Evolutionary conservation across 1,284 basidiomycete species (phyloP).

Genomic region (Dichomitus squalens): DNA sequence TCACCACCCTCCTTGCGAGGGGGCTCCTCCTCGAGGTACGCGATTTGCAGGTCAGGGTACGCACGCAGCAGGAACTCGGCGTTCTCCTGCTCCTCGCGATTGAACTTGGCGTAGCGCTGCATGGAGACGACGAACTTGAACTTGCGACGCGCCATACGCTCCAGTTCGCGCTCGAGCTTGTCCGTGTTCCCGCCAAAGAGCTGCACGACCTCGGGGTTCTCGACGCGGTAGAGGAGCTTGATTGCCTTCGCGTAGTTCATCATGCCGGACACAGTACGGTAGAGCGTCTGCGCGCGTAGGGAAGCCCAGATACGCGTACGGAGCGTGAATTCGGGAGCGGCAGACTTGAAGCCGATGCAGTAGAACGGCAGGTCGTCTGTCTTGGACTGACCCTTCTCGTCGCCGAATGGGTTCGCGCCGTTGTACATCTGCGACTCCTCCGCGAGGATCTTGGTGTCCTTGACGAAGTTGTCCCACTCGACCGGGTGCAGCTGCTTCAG

Average conservation of each 20-base stretch:
- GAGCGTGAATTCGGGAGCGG: slow-evolving; percentile 96
- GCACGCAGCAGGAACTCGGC: slow-evolving; percentile 97
- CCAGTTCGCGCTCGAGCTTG: slow-evolving; percentile 94
- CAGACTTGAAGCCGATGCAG: slow-evolving; percentile 99
- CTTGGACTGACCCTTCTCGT: slow-evolving; percentile 88
- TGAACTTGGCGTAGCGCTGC: slow-evolving; percentile 99
- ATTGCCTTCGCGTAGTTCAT: slow-evolving; percentile 99
- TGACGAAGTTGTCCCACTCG: slow-evolving; percentile 99
- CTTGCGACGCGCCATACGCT: slow-evolving; percentile 96
- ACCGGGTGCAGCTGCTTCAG: slow-evolving; percentile 97
- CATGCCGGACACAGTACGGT: slow-evolving; percentile 98
- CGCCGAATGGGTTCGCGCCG: slow-evolving; percentile 79
- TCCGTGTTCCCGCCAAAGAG: slow-evolving; percentile 98
- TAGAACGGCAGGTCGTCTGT: slow-evolving; percentile 97
- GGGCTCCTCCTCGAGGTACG: slow-evolving; percentile 97
- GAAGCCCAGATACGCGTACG: slow-evolving; percentile 99
- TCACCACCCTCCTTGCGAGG: slow-evolving; percentile 94
- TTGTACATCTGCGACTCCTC: slow-evolving; percentile 92
- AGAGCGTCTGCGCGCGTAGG: slow-evolving; percentile 96
- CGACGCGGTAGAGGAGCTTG: slow-evolving; percentile 98
- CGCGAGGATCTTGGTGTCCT: slow-evolving; percentile 98
- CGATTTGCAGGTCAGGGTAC: slow-evolving; percentile 99
- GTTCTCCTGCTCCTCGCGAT: slow-evolving; percentile 99
- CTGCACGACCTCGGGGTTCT: slow-evolving; percentile 99
- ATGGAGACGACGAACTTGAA: slow-evolving; percentile 99